phyloP scores from a whole-genome alignment of 2,329 filamentous ascomycete genomes.

The Pezicula carpinea region DNA sequence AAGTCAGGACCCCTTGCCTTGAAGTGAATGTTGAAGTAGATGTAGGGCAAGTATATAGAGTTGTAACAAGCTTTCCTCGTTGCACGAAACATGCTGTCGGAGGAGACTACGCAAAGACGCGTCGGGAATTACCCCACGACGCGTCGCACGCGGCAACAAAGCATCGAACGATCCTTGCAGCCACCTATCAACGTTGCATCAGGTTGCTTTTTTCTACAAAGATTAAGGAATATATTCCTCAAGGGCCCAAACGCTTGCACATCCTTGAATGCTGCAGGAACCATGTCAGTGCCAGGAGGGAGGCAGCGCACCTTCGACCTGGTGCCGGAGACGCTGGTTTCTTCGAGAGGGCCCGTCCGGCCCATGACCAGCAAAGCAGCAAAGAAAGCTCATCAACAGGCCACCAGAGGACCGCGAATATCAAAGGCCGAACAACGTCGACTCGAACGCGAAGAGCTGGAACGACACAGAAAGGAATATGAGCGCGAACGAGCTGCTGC shows the following conservation, averaged over 20 bases:
- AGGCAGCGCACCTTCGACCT: constrained; percentile 41
- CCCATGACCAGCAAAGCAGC: constrained; percentile 47
- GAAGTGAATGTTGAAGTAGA: too few relatives aligned
- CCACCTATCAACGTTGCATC: background rate
- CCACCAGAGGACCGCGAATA: constrained; percentile 35
- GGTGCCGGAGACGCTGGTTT: constrained; percentile 31
- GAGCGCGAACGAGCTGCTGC: constrained; percentile 48
- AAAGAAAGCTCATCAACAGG: constrained; percentile 40
- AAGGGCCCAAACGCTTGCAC: too few relatives aligned
- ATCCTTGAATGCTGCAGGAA: background rate
- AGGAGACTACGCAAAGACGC: too few relatives aligned
- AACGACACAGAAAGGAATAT: constrained; percentile 43
- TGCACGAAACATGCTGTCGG: too few relatives aligned
- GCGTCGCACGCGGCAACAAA: background rate
- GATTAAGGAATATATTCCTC: too few relatives aligned
- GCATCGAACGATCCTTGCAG: too few relatives aligned
- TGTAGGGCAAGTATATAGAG: too few relatives aligned
- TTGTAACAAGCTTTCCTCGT: background rate
- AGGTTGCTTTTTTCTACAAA: background rate
- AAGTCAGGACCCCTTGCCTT: too few relatives aligned
- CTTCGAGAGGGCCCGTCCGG: constrained; percentile 20
- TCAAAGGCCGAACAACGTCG: constrained; percentile 32
- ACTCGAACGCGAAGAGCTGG: constrained; percentile 35
- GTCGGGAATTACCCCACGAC: constrained; percentile 8
- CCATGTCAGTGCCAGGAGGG: constrained; percentile 27